A percentile compares a stretch with the other conserved stretches of the same genome.
These are phyloP conservation scores for Termitomyces sp. DNA, from an alignment of 768 basidiomycete genomes.

Conservation along the genomic window DNA sequence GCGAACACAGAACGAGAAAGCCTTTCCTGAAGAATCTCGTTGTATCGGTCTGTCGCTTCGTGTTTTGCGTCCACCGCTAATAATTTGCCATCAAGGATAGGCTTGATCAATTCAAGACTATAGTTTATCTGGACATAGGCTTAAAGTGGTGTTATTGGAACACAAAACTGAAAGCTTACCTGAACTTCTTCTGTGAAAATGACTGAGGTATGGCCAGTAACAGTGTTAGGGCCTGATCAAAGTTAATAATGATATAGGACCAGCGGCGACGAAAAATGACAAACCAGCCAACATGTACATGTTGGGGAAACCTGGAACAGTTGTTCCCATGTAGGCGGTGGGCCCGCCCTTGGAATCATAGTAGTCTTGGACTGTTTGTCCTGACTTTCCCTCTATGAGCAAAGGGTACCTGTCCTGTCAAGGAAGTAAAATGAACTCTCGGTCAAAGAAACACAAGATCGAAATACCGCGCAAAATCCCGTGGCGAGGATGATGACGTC, in stretches of 20 bases:
- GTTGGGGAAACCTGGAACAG: slow-evolving; percentile 46
- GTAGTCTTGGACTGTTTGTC: slow-evolving; percentile 38
- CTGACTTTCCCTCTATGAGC: slow-evolving; percentile 27
- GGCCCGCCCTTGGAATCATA: slow-evolving; percentile 39
- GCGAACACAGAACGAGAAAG: slow-evolving; percentile 25
- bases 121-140: slow-evolving; percentile 37
- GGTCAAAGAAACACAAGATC: not conserved
- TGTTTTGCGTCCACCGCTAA: slow-evolving; percentile 18
- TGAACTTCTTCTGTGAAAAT: slow-evolving; percentile 44
- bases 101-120: slow-evolving; percentile 26
- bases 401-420: slow-evolving; percentile 34
- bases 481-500: slow-evolving; percentile 43
- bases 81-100: slow-evolving; percentile 19
- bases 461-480: slow-evolving; percentile 30
- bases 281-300: slow-evolving; percentile 39
- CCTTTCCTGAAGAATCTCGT: slow-evolving; percentile 19
- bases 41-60: slow-evolving; percentile 23
- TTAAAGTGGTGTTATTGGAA: not conserved
- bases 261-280: slow-evolving; percentile 1
- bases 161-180: slow-evolving; percentile 20
- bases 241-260: not conserved
- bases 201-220: slow-evolving; percentile 45
- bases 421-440: not conserved
- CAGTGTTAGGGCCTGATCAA: slow-evolving; percentile 41
- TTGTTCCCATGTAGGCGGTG: slow-evolving; percentile 43